Conservation (phyloP, 371 early-diverging fungal genomes). For the Mucor lusitanicus region DNA sequence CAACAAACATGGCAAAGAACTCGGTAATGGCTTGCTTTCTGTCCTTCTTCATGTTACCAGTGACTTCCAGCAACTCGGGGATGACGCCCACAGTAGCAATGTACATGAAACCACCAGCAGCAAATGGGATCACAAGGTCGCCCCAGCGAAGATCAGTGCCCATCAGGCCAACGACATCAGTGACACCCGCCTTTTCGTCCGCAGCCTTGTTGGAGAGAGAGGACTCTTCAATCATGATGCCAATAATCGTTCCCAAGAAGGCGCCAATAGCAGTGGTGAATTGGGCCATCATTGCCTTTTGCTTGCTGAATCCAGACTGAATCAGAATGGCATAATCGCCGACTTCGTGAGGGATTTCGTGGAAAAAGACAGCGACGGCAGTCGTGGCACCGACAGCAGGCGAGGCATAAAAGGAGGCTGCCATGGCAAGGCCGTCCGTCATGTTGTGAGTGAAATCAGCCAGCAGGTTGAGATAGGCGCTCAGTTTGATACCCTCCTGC, state of each 20-base stretch:
- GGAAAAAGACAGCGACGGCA: slow-evolving; percentile 88
- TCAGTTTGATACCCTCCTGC: slow-evolving; percentile 31
- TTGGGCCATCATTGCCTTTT: slow-evolving; percentile 80
- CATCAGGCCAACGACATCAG: slow-evolving; percentile 42
- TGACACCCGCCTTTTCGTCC: neutral
- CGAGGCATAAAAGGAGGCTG: slow-evolving; percentile 88
- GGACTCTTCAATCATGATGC: slow-evolving; percentile 76
- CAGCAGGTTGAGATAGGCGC: slow-evolving; percentile 84
- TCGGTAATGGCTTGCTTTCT: slow-evolving; percentile 52
- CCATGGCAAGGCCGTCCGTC: slow-evolving; percentile 90
- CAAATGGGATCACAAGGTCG: slow-evolving; percentile 82
- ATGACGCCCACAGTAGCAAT: slow-evolving; percentile 88
- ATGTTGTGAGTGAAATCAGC: slow-evolving; percentile 91
- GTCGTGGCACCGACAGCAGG: slow-evolving; percentile 84
- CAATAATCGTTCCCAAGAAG: slow-evolving; percentile 78
- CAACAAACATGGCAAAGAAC: slow-evolving; percentile 60
- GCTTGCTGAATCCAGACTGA: slow-evolving; percentile 78
- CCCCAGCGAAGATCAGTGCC: slow-evolving; percentile 34
- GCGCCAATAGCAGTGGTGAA: slow-evolving; percentile 83
- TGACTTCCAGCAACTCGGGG: slow-evolving; percentile 54
- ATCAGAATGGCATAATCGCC: slow-evolving; percentile 91
- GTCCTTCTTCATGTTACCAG: slow-evolving; percentile 1
- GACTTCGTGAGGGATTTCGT: slow-evolving; percentile 93
- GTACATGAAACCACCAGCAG: slow-evolving; percentile 90
- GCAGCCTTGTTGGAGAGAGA: slow-evolving; percentile 21